Base-by-base conservation (phyloP, 495 filamentous ascomycete genomes). In the Cryomyces minteri region DNA sequence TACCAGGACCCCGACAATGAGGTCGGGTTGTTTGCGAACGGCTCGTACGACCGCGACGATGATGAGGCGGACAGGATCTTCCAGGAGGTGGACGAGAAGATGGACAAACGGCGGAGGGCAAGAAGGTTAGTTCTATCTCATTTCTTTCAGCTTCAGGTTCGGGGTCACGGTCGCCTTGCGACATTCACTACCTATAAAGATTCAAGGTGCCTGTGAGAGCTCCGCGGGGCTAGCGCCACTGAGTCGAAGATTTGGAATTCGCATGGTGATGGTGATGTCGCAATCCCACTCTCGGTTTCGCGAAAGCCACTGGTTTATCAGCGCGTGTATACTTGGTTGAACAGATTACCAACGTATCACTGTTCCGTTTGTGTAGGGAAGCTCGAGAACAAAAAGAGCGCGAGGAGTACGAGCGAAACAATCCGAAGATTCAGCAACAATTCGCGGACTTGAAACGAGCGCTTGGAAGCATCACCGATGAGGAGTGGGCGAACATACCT, bases 1-100 rank as follows among this genome's bases (percentile, higher is more conserved):
- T 96, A 84, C 52, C 84, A 93, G 60, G 90, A 99, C 58, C 88
- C 92, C 5, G 90, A 98, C 55, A 94, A 94, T 53, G 90, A 99
- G 59, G 84, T 88, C 31, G 90, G 92, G 7, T 67, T 99, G 32
- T 96, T 99, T 55, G 85, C 88, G 32, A 85, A 82, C 38, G 92
- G 90, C 5, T 77, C 86, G 41, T 95, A 88, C 62, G 90, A 96
- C 54, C 79, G 84, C 54, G 92, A 96, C 43, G 90, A 99, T 54
- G 90, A 96, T 53, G 90, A 96, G 62, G 90, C 90, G 31, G 90
- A 98, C 64, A 67, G 82, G 49, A 94, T 99, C 58, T 99, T 94
- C 61, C 77, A 84, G 55, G 80, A 83, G 52, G 82, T 99, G 55
- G 90, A 96, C 56, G 90, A 96, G 62, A 88, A 80, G 67, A 94